A percentile compares a stretch with the other conserved stretches of the same genome.
Evolutionary conservation across 2,329 filamentous ascomycete species (phyloP).

Genomic region (Beauveria sp.): DNA sequence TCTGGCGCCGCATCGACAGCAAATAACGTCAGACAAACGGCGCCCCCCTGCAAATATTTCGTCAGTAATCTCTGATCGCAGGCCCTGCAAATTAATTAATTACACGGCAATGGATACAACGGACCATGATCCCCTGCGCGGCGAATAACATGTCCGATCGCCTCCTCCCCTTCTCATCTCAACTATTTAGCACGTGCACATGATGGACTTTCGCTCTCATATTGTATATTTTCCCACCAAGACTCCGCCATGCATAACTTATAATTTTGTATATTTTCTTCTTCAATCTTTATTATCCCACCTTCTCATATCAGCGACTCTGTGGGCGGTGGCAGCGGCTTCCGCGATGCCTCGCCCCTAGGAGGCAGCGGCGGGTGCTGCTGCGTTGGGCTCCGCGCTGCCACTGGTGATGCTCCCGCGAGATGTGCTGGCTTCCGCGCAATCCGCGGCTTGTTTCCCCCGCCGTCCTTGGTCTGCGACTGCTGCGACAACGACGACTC

Average conservation of each 20-base stretch:
- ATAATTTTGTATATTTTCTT: not conserved
- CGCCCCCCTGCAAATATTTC: no score
- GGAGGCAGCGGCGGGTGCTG: not conserved
- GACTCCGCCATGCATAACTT: not conserved
- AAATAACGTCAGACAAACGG: no score
- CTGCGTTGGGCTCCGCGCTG: slow-evolving; percentile 19
- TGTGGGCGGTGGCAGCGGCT: not conserved
- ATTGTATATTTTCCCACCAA: not conserved
- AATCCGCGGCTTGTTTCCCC: slow-evolving; percentile 40
- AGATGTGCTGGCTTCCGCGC: slow-evolving; percentile 58
- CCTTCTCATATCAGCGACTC: slow-evolving; percentile 1
- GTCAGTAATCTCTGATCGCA: no score
- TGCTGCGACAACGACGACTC: slow-evolving; percentile 25
- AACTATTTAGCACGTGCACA: not conserved
- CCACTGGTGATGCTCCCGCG: slow-evolving; percentile 16
- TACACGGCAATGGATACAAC: no score
- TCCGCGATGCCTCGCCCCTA: not conserved
- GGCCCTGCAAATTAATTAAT: no score
- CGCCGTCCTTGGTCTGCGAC: not conserved
- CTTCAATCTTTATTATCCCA: not conserved
- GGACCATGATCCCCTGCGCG: no score
- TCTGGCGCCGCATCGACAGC: no score
- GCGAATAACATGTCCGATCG: no score
- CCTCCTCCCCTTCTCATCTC: no score
- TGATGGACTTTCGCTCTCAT: not conserved